Percentiles rank a stretch among this genome's conserved stretches.
phyloP scores from a whole-genome alignment of 805 yeast species.

The Candida piceae region DNA sequence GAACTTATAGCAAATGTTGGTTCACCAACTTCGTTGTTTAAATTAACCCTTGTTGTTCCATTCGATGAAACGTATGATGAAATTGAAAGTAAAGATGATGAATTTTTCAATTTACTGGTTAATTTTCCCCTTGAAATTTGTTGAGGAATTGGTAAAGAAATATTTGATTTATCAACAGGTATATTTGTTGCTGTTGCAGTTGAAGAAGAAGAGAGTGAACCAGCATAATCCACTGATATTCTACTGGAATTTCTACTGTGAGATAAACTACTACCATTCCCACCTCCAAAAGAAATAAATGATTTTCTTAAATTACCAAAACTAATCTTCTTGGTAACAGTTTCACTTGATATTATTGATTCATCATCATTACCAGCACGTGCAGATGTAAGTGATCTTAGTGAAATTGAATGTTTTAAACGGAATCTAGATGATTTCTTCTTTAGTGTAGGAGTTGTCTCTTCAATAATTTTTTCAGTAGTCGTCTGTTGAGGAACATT shows the following conservation, averaged over 20 bases:
- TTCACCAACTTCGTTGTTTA: conserved; percentile 11
- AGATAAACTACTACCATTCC: not conserved
- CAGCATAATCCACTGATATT: conserved; percentile 24
- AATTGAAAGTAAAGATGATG: conserved; percentile 43
- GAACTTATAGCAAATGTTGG: conserved; percentile 27
- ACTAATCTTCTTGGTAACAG: conserved; percentile 7
- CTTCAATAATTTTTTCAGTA: not conserved
- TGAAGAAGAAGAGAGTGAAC: conserved; percentile 8
- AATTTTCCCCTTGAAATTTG: conserved; percentile 51
- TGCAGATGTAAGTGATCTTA: conserved; percentile 22
- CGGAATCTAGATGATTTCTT: conserved; percentile 21
- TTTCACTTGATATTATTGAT: conserved; percentile 6
- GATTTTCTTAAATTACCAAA: conserved; percentile 12
- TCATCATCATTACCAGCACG: conserved; percentile 11
- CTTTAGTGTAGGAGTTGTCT: conserved; percentile 8
- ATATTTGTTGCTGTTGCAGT: too few species aligned
- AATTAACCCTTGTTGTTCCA: conserved; percentile 7
- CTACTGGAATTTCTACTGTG: conserved; percentile 1
- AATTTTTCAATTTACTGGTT: conserved; percentile 46
- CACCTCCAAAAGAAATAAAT: conserved; percentile 8
- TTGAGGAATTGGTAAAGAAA: conserved; percentile 57
- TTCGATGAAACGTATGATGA: conserved; percentile 23
- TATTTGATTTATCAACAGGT: conserved; percentile 37
- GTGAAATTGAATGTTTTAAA: conserved; percentile 28
- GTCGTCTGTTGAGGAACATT: too few species aligned